These are phyloP conservation scores for Scytalidium lignicola DNA, from an alignment of 2,329 filamentous ascomycete species.

Conservation along the genomic window DNA sequence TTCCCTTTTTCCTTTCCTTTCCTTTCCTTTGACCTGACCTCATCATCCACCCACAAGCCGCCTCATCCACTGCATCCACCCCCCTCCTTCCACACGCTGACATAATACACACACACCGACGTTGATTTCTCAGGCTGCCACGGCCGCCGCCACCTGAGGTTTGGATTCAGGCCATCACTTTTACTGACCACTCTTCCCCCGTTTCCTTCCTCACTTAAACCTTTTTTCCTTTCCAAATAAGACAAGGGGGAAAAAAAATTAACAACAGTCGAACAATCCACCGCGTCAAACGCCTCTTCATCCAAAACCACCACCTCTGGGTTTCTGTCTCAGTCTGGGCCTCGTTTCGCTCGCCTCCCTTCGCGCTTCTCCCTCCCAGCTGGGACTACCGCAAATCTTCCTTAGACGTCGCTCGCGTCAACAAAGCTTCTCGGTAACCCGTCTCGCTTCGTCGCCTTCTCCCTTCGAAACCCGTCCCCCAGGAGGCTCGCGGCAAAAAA, in stretches of 20 bases:
- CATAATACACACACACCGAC: no score
- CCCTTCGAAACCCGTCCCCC: background rate
- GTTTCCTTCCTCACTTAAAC: background rate
- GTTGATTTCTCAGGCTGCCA: no score
- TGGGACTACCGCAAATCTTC: background rate
- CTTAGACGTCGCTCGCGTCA: background rate
- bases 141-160: no score
- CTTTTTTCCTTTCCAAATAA: background rate
- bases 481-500: background rate
- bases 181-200: background rate
- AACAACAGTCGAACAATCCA: background rate
- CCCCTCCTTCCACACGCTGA: no score
- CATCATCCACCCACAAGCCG: no score
- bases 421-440: slow-evolving; percentile 2
- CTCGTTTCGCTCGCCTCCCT: background rate
- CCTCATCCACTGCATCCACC: no score
- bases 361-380: slow-evolving; percentile 1
- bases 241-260: background rate
- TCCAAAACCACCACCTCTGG: background rate
- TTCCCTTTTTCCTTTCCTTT: no score
- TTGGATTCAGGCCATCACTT: background rate
- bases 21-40: no score
- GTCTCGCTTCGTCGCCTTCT: slow-evolving; percentile 1
- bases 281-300: background rate
- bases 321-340: slow-evolving; percentile 1